These are phyloP conservation scores for Rubia balearica DNA, from an alignment of 305 asterid species.

Conservation along the genomic window DNA sequence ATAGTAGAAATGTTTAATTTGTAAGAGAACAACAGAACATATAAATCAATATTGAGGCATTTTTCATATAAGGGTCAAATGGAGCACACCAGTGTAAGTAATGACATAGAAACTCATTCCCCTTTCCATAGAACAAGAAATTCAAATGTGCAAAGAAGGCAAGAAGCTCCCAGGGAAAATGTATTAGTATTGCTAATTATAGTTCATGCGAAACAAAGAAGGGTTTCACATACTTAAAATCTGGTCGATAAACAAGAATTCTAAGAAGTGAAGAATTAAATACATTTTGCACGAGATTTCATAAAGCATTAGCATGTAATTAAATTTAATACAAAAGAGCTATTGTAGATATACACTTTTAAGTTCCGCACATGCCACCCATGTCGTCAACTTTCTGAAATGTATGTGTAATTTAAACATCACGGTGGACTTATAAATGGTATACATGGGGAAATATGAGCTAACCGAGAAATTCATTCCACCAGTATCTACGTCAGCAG, in stretches of 20 bases:
- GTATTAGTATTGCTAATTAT: not conserved
- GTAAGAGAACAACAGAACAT: not conserved
- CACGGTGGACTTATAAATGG: too few species aligned
- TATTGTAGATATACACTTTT: too few species aligned
- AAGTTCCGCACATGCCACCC: too few species aligned
- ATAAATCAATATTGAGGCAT: not conserved
- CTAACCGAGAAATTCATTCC: constrained; percentile 91
- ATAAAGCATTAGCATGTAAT: constrained; percentile 10
- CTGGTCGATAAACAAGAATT: constrained; percentile 59
- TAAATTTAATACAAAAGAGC: too few species aligned
- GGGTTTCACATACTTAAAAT: constrained; percentile 56
- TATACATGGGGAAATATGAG: not conserved
- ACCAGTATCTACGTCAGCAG: constrained; percentile 61
- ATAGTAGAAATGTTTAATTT: too few species aligned
- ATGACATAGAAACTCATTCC: not conserved
- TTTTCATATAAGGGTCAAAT: not conserved
- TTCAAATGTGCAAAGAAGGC: not conserved
- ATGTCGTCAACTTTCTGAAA: too few species aligned
- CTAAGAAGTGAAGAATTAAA: constrained; percentile 80
- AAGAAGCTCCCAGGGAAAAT: not conserved
- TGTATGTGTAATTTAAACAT: too few species aligned
- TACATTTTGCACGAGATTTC: constrained; percentile 55
- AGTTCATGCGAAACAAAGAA: not conserved
- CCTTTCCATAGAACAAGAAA: not conserved
- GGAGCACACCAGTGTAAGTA: not conserved